phyloP scores from a whole-genome alignment of 768 basidiomycete species.

The button mushroom (Agaricus bisporus) region DNA sequence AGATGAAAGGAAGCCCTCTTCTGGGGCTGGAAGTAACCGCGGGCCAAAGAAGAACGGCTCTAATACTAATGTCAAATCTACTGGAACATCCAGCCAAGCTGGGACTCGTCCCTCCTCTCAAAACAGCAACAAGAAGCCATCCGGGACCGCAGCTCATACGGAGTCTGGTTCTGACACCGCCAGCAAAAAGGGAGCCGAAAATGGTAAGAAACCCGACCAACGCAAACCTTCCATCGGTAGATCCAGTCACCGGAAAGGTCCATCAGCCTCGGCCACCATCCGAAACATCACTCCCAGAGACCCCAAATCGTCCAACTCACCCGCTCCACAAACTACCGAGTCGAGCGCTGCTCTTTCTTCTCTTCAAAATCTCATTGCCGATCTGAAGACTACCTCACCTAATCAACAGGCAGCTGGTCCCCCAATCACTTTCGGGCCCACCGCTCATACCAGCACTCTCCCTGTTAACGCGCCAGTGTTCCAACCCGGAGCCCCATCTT shows the following conservation, averaged over 20 bases:
- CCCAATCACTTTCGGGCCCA: constrained; percentile 38
- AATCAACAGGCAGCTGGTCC: constrained; percentile 40
- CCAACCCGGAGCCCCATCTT: constrained; percentile 53
- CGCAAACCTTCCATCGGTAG: constrained; percentile 35
- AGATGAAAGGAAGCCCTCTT: constrained; percentile 66
- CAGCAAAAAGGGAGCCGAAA: constrained; percentile 51
- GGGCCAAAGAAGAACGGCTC: constrained; percentile 55
- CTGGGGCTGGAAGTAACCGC: constrained; percentile 40
- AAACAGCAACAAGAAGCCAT: constrained; percentile 57
- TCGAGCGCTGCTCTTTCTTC: constrained; percentile 80
- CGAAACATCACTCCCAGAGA: constrained; percentile 39
- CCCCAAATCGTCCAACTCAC: constrained; percentile 27
- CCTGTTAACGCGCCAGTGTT: constrained; percentile 68
- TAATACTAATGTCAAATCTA: constrained; percentile 36
- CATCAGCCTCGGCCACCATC: constrained; percentile 52
- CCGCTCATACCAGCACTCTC: constrained; percentile 51
- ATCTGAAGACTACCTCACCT: constrained; percentile 82
- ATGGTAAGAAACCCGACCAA: constrained; percentile 47
- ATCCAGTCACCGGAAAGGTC: constrained; percentile 48
- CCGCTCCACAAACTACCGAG: constrained; percentile 51
- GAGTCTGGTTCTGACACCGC: constrained; percentile 76
- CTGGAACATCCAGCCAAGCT: constrained; percentile 36
- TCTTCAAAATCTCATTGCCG: constrained; percentile 89
- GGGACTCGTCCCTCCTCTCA: constrained; percentile 58
- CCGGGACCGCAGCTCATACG: constrained; percentile 31